Evolutionary conservation across 768 basidiomycete species (phyloP), one percentile per base, ranked within the genome.

Genomic region (Kwoniella newhampshirensis): DNA sequence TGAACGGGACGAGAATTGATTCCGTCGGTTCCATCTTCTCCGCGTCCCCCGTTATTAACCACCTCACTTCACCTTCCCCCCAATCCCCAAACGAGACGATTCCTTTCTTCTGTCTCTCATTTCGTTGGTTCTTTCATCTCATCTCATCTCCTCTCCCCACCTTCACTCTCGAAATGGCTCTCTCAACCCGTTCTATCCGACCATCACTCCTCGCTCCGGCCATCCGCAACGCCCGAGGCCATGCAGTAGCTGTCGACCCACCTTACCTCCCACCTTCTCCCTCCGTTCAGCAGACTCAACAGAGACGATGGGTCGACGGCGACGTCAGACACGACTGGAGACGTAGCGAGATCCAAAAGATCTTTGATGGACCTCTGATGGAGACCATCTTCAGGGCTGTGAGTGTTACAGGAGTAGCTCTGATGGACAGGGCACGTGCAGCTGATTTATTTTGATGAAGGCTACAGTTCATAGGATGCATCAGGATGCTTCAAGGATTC

Each of bases 401-500:
- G 41, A 51, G 77, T 70, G 20, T 45, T 20, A 18, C 37, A 41
- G 17, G 3, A 30, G 32, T 50, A 17, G 32, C 48, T 20, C 20
- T n/a, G 36, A 36, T 45, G 13, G 12, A 17, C 39, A 35, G 9
- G 7, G 25, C n/a, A 15, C 8, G 40, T 53, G 12, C 49, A 55
- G 57, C 53, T 62, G 13, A 54, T 55, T 13, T 57, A 44, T 35
- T 53, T 53, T 17, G n/a, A 60, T 37, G 17, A 37, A 75, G 74
- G 73, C 91, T 13, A 77, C 83, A 2, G 82, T 93, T 11, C 94
- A 98, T 77, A 81, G 93, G 63, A 82, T 86, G 70, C 81, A 88
- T 75, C 91, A 96, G 65, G 87, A 93, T 78, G 86, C 92, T 28
- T 82, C 78, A 66, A 91, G 96, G 80, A 85, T 98, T 27, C 94